Conservation (phyloP, 805 yeast species). For the Candida broadrunensis region DNA sequence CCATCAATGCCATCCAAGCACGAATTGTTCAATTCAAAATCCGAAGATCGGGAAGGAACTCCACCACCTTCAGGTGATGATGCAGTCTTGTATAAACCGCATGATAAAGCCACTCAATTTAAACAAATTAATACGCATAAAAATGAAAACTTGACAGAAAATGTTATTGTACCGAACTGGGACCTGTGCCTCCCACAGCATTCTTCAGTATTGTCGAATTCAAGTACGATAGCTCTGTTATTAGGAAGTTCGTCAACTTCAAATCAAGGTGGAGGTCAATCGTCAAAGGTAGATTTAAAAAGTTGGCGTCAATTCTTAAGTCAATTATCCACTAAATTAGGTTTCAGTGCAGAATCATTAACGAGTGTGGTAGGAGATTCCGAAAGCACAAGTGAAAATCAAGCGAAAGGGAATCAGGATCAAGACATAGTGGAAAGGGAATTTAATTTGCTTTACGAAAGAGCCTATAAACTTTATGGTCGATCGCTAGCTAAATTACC, state of each 20-base stretch:
- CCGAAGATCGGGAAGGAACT: neutral
- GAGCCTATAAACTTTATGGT: conserved; percentile 38
- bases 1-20: conserved; percentile 22
- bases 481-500: conserved; percentile 35
- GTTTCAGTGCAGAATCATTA: conserved; percentile 29
- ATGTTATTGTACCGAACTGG: conserved; percentile 43
- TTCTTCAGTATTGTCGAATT: conserved; percentile 8
- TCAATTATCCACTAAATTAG: conserved; percentile 32
- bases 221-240: conserved; percentile 12
- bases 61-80: conserved; percentile 21
- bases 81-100: conserved; percentile 45
- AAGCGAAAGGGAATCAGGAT: conserved; percentile 6
- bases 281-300: conserved; percentile 26
- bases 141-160: conserved; percentile 39
- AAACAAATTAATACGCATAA: conserved; percentile 42
- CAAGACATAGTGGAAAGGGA: conserved; percentile 26
- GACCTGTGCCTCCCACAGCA: conserved; percentile 32
- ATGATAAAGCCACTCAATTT: conserved; percentile 37
- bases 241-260: conserved; percentile 26
- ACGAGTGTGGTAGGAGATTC: conserved; percentile 19
- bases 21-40: conserved; percentile 8
- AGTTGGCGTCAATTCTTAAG: conserved; percentile 34
- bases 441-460: conserved; percentile 28
- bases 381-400: conserved; percentile 1
- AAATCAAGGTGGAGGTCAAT: conserved; percentile 12